Conservation (phyloP, 1,139 yeast genomes). For the Yamadazyma spencermartinsiae region DNA sequence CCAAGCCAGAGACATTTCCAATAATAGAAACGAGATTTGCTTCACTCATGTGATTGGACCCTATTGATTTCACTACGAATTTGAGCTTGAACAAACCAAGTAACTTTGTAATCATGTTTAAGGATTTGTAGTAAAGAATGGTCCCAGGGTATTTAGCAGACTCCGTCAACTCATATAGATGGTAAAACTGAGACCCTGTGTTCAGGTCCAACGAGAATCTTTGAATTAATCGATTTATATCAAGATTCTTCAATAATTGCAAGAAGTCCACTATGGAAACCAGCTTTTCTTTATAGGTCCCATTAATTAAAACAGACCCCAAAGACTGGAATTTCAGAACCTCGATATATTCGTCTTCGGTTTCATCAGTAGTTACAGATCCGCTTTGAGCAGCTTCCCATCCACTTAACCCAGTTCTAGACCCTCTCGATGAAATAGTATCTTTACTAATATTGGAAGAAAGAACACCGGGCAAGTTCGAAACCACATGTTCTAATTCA, state of each 20-base stretch:
- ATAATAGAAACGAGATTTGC: conserved; percentile 5
- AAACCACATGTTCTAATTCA: not conserved
- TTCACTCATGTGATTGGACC: conserved; percentile 10
- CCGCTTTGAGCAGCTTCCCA: not conserved
- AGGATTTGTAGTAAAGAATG: conserved; percentile 16
- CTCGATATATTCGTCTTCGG: conserved; percentile 7
- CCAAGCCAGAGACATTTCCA: not conserved
- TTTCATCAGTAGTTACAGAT: not conserved
- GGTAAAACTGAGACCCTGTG: conserved; percentile 15
- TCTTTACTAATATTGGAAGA: conserved; percentile 6
- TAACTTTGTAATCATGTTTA: conserved; percentile 19
- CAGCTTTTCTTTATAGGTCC: conserved; percentile 37
- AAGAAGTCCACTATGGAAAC: conserved; percentile 11
- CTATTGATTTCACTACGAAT: conserved; percentile 19
- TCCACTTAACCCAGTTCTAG: conserved; percentile 9
- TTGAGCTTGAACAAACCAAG: conserved; percentile 23
- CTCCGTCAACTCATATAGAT: conserved; percentile 16
- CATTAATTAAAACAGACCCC: conserved; percentile 28
- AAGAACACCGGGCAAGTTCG: not conserved
- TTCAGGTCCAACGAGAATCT: conserved; percentile 5
- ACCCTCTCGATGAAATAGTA: conserved; percentile 4
- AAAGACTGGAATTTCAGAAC: conserved; percentile 21
- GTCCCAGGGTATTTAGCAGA: conserved; percentile 21
- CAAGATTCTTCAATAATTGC: conserved; percentile 7
- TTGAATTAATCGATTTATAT: conserved; percentile 7